Evolutionary conservation across 768 basidiomycete genomes (phyloP), one percentile per base, ranked within the genome.

Genomic region (Crucibulum laeve): DNA sequence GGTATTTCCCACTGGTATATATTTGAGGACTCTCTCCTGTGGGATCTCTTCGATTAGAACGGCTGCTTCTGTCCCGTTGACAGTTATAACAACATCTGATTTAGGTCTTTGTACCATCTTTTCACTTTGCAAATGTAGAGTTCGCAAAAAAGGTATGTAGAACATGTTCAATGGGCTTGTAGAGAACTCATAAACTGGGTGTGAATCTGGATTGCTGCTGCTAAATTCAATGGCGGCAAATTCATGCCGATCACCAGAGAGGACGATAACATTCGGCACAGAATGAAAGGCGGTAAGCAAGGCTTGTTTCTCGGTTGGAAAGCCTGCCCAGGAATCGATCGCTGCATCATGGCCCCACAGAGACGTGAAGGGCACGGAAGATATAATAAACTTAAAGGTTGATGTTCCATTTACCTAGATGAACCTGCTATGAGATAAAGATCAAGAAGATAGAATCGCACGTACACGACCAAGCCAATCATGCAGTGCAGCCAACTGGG

Each of bases 181-280:
- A 18, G 82, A 84, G 46, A 87, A 70, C 55, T 89, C 87, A 34
- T 68, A 60, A 21, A 86, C 69, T 5, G 65, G 50, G 48, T 79
- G 66, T 4, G 61, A 50, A 33, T 57, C 40, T 41, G 58, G 43
- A 47, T 65, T 56, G 34, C 59, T 48, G 45, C 69, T 53, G 42
- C 67, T 70, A 57, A 79, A 84, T 61, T 83, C 77, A 50, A 87
- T 73, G 4, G 77, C 77, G 1, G 86, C 86, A 53, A 88, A 89
- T 62, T 89, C 87, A 58, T 90, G 87, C 17, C 87, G 71, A 56
- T 88, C 87, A 5, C 86, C 87, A 2, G 79, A 81, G 35, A 89
- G 62, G 40, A 89, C 56, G 54, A 84, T 62, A 36, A 87, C 77
- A 52, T 89, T 88, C 0, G 84, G 82, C 8, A 88, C 79, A 18